Conservation (phyloP, 371 early-diverging fungal species). For the Mortierella sp. region DNA sequence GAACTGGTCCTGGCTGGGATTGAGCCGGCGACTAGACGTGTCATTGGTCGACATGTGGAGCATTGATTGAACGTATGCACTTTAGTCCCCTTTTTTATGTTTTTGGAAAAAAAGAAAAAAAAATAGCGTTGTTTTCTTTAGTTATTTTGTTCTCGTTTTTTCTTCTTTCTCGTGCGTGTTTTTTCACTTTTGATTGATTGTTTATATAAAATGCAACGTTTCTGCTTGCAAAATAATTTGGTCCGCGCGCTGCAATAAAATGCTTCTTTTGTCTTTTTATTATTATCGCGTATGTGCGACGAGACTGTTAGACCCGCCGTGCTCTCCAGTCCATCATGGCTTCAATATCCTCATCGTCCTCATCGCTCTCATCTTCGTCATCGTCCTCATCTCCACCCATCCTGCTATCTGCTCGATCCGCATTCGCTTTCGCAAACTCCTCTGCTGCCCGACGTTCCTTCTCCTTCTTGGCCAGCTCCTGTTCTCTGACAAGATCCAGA, state of each 20-base stretch:
- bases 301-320: conserved; percentile 40
- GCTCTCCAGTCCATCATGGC: conserved; percentile 60
- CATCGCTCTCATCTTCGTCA: conserved; percentile 29
- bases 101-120: background rate
- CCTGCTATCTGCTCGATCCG: conserved; percentile 18
- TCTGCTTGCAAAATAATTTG: background rate
- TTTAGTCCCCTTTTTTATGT: background rate
- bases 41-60: conserved; percentile 27
- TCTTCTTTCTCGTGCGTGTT: background rate
- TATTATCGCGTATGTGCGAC: background rate
- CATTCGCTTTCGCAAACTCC: conserved; percentile 26
- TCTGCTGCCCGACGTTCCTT: conserved; percentile 43
- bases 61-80: background rate
- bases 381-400: conserved; percentile 32
- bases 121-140: too few relatives aligned
- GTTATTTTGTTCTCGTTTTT: background rate
- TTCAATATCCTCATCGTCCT: conserved; percentile 55
- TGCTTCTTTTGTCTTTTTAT: background rate
- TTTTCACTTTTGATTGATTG: background rate
- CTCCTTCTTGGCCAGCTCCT: conserved; percentile 45
- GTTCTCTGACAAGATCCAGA: conserved; percentile 54
- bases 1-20: conserved; percentile 32
- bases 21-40: conserved; percentile 31
- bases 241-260: background rate
- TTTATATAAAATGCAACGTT: background rate